Base-by-base conservation (phyloP, 805 yeast genomes). In the Myxozyma mucilagina region DNA sequence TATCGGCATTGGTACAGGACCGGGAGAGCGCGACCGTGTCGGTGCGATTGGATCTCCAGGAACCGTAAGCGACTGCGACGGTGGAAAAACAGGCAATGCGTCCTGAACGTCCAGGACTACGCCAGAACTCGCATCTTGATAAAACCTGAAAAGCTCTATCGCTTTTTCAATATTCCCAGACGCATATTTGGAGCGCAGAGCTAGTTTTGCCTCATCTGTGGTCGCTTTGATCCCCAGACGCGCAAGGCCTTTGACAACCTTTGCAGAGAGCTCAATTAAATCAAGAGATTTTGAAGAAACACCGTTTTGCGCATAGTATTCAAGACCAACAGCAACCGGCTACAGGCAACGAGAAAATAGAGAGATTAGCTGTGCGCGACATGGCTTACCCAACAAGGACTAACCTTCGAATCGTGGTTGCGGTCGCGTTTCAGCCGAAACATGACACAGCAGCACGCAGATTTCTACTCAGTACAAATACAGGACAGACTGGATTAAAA, bases 71-170 rank as follows among this genome's bases (percentile, higher is more conserved):
- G 53, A 31, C 16, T 11, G 18, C 4, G 48, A n/a, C 41, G 57
- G 29, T 3, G 11, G 14, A 8, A 58, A 36, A 18, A 53, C 18
- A 14, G 53, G 32, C 31, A 16, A 32, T 16, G 43, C 52, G 34
- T 61, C 67, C 45, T 63, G 67, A 14, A 63, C 65, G 52, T 61
- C 65, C 13, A 63, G 59, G 4, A 63, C 53, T 16, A 61, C 38
- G 9, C 67, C 67, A 13, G 54, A 59, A 32, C 43, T 35, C n/a
- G 67, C 67, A n/a, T 63, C 67, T n/a, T 61, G 57, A 36, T 52
- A 61, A 16, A 57, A 61, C 20, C 36, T 35, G 43, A 45, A 61
- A 16, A 61, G 60, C 47, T 63, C 67, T 8, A 39, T 29, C 8
- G 67, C 67, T 20, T 55, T 55, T 20, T 54, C 62, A 31, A 45